Conservation (phyloP, 2,329 filamentous ascomycete species). For the Diaporthe amygdali region DNA sequence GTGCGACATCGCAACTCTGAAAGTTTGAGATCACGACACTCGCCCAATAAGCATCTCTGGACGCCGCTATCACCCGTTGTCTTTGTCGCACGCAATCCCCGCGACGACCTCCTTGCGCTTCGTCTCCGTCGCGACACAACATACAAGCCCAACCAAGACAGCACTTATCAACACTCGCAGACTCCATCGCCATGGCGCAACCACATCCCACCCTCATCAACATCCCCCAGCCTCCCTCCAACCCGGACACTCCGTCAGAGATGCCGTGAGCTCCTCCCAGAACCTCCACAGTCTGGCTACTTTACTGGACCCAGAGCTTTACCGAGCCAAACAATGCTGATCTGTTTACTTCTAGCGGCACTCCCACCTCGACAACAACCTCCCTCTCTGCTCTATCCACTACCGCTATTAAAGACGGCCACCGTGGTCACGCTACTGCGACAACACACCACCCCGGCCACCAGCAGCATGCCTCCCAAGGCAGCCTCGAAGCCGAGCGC, state of each 20-base stretch:
- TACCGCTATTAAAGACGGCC: conserved; percentile 94
- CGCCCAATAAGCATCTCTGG: no score
- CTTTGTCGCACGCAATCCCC: background rate
- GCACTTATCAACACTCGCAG: background rate
- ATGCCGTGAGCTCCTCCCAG: conserved; percentile 71
- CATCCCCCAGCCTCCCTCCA: conserved; percentile 80
- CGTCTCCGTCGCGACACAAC: background rate
- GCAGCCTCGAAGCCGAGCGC: conserved; percentile 86
- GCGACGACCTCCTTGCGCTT: background rate
- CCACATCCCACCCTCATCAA: conserved; percentile 76
- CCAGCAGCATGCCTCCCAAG: conserved; percentile 66
- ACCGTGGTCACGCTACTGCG: conserved; percentile 78
- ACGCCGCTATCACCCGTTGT: background rate
- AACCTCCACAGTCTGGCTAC: background rate
- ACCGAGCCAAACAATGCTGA: background rate
- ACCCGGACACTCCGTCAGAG: conserved; percentile 86
- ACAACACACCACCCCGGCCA: conserved; percentile 61
- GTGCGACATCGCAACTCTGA: background rate
- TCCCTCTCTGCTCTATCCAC: conserved; percentile 91
- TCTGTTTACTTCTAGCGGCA: conserved; percentile 65
- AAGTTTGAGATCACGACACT: no score
- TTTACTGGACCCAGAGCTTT: background rate
- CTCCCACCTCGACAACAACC: conserved; percentile 89
- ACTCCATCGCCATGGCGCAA: conserved; percentile 34
- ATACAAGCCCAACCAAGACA: background rate